Percentiles rank a stretch among this genome's conserved stretches.
phyloP scores from a whole-genome alignment of 257 asterid genomes.

The Verbena officinalis region DNA sequence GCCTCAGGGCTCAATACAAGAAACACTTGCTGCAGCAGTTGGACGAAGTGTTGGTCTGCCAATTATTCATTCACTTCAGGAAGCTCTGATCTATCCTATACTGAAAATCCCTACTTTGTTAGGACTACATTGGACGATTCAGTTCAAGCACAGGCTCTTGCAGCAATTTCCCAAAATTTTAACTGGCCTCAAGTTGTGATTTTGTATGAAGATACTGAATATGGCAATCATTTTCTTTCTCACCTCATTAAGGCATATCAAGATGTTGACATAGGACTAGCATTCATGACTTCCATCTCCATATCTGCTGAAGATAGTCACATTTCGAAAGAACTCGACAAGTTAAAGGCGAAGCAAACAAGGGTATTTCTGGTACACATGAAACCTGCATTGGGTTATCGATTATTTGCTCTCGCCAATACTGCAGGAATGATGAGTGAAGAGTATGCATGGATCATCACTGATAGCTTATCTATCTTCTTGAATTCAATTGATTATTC shows the following conservation, averaged over 20 bases:
- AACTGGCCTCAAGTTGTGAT: constrained; percentile 47
- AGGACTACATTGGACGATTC: constrained; percentile 30
- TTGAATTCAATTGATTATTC: constrained; percentile 38
- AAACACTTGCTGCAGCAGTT: constrained; percentile 30
- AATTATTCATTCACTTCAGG: constrained; percentile 34
- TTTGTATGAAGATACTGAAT: constrained; percentile 37
- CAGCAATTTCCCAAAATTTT: constrained; percentile 41
- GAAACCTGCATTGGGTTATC: constrained; percentile 39
- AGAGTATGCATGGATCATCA: constrained; percentile 53
- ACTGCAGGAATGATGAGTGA: constrained; percentile 36
- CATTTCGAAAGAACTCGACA: constrained; percentile 26
- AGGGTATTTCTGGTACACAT: constrained; percentile 55
- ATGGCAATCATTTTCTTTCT: constrained; percentile 39
- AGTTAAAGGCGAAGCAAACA: constrained; percentile 29
- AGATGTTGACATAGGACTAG: constrained; percentile 22
- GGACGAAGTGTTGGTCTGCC: constrained; percentile 42
- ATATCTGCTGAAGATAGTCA: constrained; percentile 24
- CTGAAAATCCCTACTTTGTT: constrained; percentile 20
- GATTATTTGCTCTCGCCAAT: constrained; percentile 38
- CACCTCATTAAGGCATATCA: constrained; percentile 36
- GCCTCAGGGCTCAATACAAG: constrained; percentile 32
- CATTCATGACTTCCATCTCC: constrained; percentile 28
- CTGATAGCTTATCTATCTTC: constrained; percentile 44
- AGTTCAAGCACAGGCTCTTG: constrained; percentile 43
- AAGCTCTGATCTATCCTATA: constrained; percentile 21